Conservation (phyloP, 2,329 filamentous ascomycete genomes). For the Phialophora chinensis region DNA sequence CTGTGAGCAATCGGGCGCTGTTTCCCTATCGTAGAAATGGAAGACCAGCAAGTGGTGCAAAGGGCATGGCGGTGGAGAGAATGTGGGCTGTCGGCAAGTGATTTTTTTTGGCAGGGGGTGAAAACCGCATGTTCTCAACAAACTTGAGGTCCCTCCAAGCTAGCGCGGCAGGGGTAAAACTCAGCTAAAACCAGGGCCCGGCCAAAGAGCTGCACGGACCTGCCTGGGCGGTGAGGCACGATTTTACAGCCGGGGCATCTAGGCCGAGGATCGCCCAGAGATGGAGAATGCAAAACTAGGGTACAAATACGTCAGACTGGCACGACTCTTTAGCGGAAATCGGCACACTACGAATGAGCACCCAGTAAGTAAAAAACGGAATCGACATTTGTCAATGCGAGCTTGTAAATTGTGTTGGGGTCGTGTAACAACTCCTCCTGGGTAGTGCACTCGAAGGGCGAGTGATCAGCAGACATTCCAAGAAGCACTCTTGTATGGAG, state of each 20-base stretch:
- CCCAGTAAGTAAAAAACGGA: neutral
- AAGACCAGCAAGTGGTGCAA: neutral
- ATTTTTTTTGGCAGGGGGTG: conserved; percentile 18
- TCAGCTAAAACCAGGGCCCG: neutral
- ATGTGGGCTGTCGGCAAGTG: conserved; percentile 7
- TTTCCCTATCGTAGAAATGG: conserved; percentile 8
- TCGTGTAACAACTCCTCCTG: neutral
- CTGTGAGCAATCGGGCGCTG: neutral
- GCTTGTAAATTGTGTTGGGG: neutral
- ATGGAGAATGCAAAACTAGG: neutral
- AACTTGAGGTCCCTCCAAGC: conserved; percentile 6
- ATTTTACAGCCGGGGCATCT: conserved; percentile 5
- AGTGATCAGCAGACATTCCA: neutral
- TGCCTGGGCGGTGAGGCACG: conserved; percentile 17
- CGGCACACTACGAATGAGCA: neutral
- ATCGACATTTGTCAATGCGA: neutral
- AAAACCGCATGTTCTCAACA: conserved; percentile 22
- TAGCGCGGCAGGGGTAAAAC: conserved; percentile 15
- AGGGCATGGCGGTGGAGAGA: conserved; percentile 17
- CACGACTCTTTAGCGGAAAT: neutral
- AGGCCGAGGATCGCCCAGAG: conserved; percentile 16
- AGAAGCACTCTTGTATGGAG: neutral
- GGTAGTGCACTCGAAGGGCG: neutral
- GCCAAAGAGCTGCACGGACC: conserved; percentile 9
- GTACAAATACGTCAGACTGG: neutral